phyloP scores from a whole-genome alignment of 2,329 filamentous ascomycete species.

The Colletotrichum spinosum region DNA sequence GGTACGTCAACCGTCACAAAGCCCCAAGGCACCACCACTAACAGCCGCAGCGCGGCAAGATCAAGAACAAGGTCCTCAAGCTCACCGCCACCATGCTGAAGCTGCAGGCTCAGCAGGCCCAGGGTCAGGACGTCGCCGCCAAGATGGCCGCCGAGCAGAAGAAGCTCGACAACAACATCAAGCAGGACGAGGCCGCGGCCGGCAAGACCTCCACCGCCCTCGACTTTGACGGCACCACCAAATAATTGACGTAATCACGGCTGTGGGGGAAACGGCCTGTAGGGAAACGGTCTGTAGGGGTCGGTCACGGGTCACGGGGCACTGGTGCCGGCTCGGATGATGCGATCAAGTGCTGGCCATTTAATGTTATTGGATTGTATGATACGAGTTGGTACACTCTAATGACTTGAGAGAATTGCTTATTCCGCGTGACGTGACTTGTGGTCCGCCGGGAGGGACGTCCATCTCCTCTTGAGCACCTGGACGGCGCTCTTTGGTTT shows the following conservation, averaged over 20 bases:
- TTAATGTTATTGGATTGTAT: slow-evolving; percentile 32
- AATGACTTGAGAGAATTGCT: slow-evolving; percentile 9
- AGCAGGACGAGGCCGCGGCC: slow-evolving; percentile 57
- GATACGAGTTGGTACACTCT: slow-evolving; percentile 21
- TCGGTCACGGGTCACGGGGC: slow-evolving; percentile 17
- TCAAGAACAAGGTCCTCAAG: slow-evolving; percentile 71
- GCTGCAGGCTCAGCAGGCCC: slow-evolving; percentile 62
- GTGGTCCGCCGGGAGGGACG: too few species aligned
- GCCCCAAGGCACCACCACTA: not conserved
- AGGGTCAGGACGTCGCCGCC: slow-evolving; percentile 58
- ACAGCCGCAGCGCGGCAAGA: slow-evolving; percentile 60
- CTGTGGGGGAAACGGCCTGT: not conserved
- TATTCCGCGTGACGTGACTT: too few species aligned
- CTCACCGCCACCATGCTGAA: slow-evolving; percentile 63
- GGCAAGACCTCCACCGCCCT: slow-evolving; percentile 56
- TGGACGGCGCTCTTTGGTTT: slow-evolving; percentile 39
- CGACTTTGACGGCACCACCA: slow-evolving; percentile 34
- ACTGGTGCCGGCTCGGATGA: slow-evolving; percentile 36
- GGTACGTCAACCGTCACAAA: slow-evolving; percentile 41
- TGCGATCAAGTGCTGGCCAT: slow-evolving; percentile 35
- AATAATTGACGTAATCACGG: slow-evolving; percentile 1
- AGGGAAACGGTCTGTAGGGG: not conserved
- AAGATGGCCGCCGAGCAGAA: slow-evolving; percentile 59
- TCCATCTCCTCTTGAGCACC: slow-evolving; percentile 38
- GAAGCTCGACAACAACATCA: slow-evolving; percentile 67